Percentiles rank a stretch among this genome's conserved stretches.
These are phyloP conservation scores for Cercospora sojina DNA, from an alignment of 2,329 filamentous ascomycete genomes.

Conservation along the genomic window DNA sequence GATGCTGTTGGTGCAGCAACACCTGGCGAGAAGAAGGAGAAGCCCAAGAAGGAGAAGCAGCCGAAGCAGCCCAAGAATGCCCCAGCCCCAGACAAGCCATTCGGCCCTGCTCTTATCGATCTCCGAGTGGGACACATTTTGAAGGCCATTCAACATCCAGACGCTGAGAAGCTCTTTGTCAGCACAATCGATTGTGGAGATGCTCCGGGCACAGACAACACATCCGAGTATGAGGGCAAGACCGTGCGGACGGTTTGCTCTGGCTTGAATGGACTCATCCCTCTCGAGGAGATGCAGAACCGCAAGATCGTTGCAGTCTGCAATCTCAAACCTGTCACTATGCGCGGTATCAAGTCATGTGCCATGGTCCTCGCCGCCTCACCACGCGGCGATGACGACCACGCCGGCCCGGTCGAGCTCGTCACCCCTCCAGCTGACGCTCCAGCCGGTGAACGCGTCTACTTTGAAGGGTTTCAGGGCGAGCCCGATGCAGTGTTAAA, in stretches of 20 bases:
- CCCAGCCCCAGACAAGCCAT: slow-evolving; percentile 65
- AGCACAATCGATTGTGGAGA: slow-evolving; percentile 95
- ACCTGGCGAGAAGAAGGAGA: slow-evolving; percentile 54
- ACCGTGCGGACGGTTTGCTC: slow-evolving; percentile 94
- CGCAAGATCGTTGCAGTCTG: slow-evolving; percentile 94
- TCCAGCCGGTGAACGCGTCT: slow-evolving; percentile 81
- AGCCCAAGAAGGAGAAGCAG: slow-evolving; percentile 88
- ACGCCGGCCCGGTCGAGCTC: slow-evolving; percentile 88
- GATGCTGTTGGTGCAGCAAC: slow-evolving; percentile 48
- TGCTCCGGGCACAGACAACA: slow-evolving; percentile 79
- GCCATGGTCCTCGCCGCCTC: slow-evolving; percentile 97
- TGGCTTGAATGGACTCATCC: slow-evolving; percentile 87
- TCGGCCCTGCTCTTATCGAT: slow-evolving; percentile 84
- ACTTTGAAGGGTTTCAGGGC: slow-evolving; percentile 91
- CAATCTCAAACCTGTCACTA: slow-evolving; percentile 98
- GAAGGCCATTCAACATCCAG: slow-evolving; percentile 91
- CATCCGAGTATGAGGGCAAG: slow-evolving; percentile 85
- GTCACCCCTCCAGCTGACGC: slow-evolving; percentile 77
- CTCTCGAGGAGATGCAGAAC: slow-evolving; percentile 93
- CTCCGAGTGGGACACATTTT: slow-evolving; percentile 96
- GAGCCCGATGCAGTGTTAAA: slow-evolving; percentile 92
- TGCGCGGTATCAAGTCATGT: slow-evolving; percentile 79
- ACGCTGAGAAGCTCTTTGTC: slow-evolving; percentile 93
- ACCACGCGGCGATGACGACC: slow-evolving; percentile 78
- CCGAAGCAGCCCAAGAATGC: slow-evolving; percentile 68